These are phyloP conservation scores for Ceratobasidium papillatum DNA, from an alignment of 1,284 basidiomycete genomes.

Conservation along the genomic window DNA sequence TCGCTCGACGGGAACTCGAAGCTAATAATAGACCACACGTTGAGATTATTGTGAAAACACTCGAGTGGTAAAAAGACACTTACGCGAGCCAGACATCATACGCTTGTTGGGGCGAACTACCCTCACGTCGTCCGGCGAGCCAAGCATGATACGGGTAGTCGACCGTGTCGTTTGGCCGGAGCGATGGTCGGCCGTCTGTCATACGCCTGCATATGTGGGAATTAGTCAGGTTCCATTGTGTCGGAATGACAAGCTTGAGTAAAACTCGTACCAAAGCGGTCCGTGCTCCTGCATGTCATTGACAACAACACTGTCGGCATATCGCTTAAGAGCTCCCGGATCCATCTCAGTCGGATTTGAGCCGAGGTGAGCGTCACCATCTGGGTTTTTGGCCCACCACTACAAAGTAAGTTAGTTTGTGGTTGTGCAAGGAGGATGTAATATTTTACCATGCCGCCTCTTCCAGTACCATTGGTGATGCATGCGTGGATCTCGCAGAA, in stretches of 20 bases:
- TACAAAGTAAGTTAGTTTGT: background rate
- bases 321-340: background rate
- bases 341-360: background rate
- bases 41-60: background rate
- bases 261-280: conserved; percentile 2
- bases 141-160: conserved; percentile 17
- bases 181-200: background rate
- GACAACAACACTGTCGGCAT: background rate
- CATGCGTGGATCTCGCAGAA: conserved; percentile 36
- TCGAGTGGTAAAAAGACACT: background rate
- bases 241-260: background rate
- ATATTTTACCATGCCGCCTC: conserved; percentile 12
- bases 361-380: background rate
- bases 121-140: background rate
- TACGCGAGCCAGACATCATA: conserved; percentile 17
- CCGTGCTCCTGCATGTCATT: conserved; percentile 7
- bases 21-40: background rate
- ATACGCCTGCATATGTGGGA: background rate
- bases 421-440: background rate
- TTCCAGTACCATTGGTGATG: conserved; percentile 24
- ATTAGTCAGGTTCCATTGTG: no score
- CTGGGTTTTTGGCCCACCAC: conserved; percentile 5
- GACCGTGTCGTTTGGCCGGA: background rate
- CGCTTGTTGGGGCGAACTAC: background rate
- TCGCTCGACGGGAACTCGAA: conserved; percentile 13